Conservation (phyloP, 345 rosid genomes). For the Clausena lansium region DNA sequence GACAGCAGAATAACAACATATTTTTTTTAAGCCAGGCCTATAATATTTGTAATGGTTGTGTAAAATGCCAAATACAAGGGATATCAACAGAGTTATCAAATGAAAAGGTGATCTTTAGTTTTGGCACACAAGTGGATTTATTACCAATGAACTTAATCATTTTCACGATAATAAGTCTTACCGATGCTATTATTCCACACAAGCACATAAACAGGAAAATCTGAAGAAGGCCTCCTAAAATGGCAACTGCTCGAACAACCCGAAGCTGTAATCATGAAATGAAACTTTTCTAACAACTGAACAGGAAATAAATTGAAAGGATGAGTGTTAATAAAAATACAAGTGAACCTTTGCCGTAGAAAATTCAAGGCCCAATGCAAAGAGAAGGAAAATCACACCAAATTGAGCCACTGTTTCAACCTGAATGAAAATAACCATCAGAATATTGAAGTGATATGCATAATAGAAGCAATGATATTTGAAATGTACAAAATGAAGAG, state of each 20-base stretch:
- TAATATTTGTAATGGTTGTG: neutral
- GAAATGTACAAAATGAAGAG: neutral
- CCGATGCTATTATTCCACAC: slow-evolving; percentile 51
- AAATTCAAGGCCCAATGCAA: slow-evolving; percentile 62
- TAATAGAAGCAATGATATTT: neutral
- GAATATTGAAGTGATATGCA: neutral
- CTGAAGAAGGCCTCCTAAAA: slow-evolving; percentile 58
- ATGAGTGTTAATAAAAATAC: neutral
- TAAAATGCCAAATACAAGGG: neutral
- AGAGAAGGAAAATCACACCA: slow-evolving; percentile 63
- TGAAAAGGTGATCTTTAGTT: neutral
- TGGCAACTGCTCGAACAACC: slow-evolving; percentile 60
- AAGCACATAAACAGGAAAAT: slow-evolving; percentile 58
- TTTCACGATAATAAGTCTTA: slow-evolving; percentile 21
- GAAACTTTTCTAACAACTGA: slow-evolving; percentile 1
- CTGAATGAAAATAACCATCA: slow-evolving; percentile 25
- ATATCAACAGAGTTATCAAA: neutral
- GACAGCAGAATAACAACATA: neutral
- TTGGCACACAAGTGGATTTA: neutral
- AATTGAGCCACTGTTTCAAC: slow-evolving; percentile 72
- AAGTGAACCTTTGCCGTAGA: slow-evolving; percentile 43
- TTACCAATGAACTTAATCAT: neutral
- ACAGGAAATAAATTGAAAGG: neutral
- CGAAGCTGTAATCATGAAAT: slow-evolving; percentile 44
- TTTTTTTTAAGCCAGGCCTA: neutral